phyloP scores from a whole-genome alignment of 2,329 filamentous ascomycete species.

The Xylariaceae sp. region DNA sequence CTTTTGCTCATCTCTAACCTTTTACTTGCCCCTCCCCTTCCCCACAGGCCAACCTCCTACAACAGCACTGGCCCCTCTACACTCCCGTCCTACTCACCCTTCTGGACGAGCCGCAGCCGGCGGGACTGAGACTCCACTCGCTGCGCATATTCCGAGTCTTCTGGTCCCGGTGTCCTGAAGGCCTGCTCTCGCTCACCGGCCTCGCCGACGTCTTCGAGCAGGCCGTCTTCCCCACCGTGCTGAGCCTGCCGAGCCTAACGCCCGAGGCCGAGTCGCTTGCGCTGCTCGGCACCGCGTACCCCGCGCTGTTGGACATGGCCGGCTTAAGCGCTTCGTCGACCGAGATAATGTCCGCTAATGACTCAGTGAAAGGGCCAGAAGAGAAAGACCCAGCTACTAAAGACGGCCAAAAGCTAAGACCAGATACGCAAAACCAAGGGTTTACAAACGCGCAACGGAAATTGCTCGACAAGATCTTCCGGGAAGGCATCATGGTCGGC shows the following conservation, averaged over 20 bases:
- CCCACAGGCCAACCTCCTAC: constrained; percentile 34
- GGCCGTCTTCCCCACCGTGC: constrained; percentile 64
- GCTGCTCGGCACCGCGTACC: constrained; percentile 61
- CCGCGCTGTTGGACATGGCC: constrained; percentile 57
- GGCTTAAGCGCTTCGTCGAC: constrained; percentile 26
- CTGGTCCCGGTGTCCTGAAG: constrained; percentile 46
- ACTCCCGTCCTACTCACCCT: constrained; percentile 66
- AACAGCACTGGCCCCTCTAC: constrained; percentile 60
- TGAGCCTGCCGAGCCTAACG: constrained; percentile 71
- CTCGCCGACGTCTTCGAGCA: constrained; percentile 64
- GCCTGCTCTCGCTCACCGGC: constrained; percentile 55
- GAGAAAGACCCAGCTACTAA: not conserved
- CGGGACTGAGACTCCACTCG: constrained; percentile 47
- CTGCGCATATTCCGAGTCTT: constrained; percentile 51
- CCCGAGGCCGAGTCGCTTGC: constrained; percentile 62
- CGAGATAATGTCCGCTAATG: not conserved
- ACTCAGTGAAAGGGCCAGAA: not conserved
- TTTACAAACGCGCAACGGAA: constrained; percentile 25
- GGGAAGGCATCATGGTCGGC: constrained; percentile 50
- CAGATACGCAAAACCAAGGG: constrained; percentile 2
- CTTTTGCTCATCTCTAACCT: too few relatives aligned
- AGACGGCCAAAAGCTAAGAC: too few relatives aligned
- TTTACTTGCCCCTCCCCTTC: constrained; percentile 1
- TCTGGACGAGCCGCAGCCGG: constrained; percentile 54
- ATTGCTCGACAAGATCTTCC: constrained; percentile 49